Evolutionary conservation across 164 flowering plant genomes (phyloP), one percentile per base, ranked within the genome.

Genomic region (Kalanchoe fedtschenkoi): DNA sequence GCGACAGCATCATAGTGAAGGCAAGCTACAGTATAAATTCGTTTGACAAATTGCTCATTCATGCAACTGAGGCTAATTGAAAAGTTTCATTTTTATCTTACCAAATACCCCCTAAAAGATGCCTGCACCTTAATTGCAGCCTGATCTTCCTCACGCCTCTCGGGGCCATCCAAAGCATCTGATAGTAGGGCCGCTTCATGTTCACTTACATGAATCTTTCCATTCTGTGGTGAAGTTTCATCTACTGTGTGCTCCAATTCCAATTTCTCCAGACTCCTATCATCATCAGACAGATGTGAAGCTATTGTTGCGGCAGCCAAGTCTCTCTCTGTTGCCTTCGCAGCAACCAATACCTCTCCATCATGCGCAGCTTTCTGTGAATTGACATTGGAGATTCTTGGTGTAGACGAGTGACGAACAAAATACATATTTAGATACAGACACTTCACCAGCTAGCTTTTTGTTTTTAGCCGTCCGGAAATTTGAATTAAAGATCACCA

Each of bases 41-140:
- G 16, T 34, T 15, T 6, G 9, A 26, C 32, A 58, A n/a, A 21
- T n/a, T 32, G 32, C 19, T n/a, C 26, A 56, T 5, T 10, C 28
- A 58, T 16, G 14, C 61, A 41, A 24, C 35, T 22, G 16, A 22
- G 3, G 11, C 53, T 24, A 21, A 41, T 9, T 26, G n/a, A 7
- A 32, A 58, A 58, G 15, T 58, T 58, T 5, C 24, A 29, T 34
- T 33, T 66, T 64, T 46, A 46, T 41, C n/a, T 71, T 85, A 89
- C 96, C 95, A 91, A 64, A 77, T 81, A 85, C 58, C 98, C 96
- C 70, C 98, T 78, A 74, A 86, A 87, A 19, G 88, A 85, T 30
- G 98, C 91, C 63, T 92, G 98, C n/a, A 75, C 89, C 70, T 75
- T 79, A 16, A 79, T 78, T 28, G 85, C 96, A 70, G 98, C 95